phyloP scores from a whole-genome alignment of 2,329 filamentous ascomycete genomes.

The Pseudocercospora fijiensis region DNA sequence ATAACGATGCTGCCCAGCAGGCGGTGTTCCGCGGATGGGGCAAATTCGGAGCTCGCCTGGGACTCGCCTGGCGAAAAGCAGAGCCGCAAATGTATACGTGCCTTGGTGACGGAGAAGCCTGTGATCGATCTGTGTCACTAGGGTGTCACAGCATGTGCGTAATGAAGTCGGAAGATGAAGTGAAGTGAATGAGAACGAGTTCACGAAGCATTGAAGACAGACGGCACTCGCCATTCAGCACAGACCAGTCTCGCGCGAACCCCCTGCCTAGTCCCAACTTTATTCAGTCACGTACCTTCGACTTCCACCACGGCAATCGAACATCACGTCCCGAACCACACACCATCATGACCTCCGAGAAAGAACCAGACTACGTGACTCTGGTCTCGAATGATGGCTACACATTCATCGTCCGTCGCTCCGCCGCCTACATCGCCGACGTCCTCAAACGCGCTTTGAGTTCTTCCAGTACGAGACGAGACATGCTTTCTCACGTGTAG shows the following conservation, averaged over 20 bases:
- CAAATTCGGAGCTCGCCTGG: background rate
- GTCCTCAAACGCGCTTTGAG: slow-evolving; percentile 75
- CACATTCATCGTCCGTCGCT: slow-evolving; percentile 72
- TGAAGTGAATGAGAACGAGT: background rate
- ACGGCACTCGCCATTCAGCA: background rate
- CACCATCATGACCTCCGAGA: slow-evolving; percentile 11
- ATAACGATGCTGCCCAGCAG: background rate
- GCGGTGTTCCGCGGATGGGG: no score
- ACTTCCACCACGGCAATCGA: background rate
- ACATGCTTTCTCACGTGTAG: background rate
- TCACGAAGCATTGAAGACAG: background rate
- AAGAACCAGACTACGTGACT: slow-evolving; percentile 67
- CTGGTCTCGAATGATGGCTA: slow-evolving; percentile 73
- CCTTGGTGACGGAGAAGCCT: background rate
- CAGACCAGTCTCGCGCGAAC: background rate
- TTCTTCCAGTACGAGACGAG: slow-evolving; percentile 56
- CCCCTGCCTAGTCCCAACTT: background rate
- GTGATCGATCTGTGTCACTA: background rate
- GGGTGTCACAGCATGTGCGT: background rate
- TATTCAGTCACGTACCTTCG: background rate
- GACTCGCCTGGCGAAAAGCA: background rate
- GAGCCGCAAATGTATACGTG: background rate
- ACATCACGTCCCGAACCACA: background rate
- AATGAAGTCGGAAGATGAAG: background rate
- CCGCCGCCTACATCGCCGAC: slow-evolving; percentile 67